These are phyloP conservation scores for Mycena alexandri DNA, from an alignment of 768 basidiomycete genomes.

Conservation along the genomic window DNA sequence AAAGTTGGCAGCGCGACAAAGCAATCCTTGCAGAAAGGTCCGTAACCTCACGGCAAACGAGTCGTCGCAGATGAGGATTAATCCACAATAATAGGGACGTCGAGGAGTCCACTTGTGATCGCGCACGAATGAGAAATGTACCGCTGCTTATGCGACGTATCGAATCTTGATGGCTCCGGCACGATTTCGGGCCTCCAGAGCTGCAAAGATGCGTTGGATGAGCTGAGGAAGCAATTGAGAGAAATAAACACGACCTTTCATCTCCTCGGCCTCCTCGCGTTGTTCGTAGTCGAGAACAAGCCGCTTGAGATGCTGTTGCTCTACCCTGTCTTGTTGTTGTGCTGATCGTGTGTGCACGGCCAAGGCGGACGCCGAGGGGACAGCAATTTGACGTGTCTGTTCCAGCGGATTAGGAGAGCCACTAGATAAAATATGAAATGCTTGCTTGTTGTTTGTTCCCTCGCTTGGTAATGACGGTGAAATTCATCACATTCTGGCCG, in stretches of 20 bases:
- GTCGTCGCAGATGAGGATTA: constrained; percentile 2
- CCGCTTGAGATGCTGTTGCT: constrained; percentile 97
- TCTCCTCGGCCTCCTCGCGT: constrained; percentile 86
- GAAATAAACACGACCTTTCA: constrained; percentile 66
- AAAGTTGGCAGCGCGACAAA: no score
- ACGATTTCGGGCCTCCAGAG: constrained; percentile 78
- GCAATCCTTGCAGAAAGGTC: neutral
- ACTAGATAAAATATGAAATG: constrained; percentile 13
- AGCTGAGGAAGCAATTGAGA: constrained; percentile 4
- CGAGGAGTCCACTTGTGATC: neutral
- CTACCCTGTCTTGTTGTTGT: constrained; percentile 93
- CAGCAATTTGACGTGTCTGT: constrained; percentile 88
- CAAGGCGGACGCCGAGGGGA: constrained; percentile 88
- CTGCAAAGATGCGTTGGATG: constrained; percentile 48
- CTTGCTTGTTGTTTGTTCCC: constrained; percentile 93
- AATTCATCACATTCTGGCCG: constrained; percentile 78
- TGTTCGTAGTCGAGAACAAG: constrained; percentile 93
- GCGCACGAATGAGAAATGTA: neutral
- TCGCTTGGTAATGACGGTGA: constrained; percentile 91
- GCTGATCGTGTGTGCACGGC: constrained; percentile 93
- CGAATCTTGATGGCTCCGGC: constrained; percentile 82
- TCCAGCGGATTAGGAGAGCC: constrained; percentile 8
- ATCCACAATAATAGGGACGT: constrained; percentile 16
- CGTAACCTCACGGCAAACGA: neutral
- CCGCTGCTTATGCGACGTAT: constrained; percentile 67